Percentiles rank a stretch among this genome's conserved stretches.
Conservation (phyloP, 257 asterid species). For the Plectranthus barbatus region DNA sequence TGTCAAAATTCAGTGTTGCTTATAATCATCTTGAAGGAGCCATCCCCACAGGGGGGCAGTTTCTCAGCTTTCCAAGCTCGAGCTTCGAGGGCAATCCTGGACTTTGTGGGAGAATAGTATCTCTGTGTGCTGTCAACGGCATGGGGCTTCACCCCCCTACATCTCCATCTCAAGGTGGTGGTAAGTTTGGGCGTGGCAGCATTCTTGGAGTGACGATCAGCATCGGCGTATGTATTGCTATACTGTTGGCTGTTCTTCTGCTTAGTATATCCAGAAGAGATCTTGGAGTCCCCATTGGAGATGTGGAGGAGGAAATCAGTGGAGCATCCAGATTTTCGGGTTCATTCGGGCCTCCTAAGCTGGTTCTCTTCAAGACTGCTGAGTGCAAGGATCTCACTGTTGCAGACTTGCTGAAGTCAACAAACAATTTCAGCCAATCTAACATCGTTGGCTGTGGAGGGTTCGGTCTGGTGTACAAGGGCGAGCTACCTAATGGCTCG, state of each 20-base stretch:
- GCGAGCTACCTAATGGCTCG: slow-evolving; percentile 59
- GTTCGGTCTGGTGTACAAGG: slow-evolving; percentile 85
- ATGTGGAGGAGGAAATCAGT: slow-evolving; percentile 45
- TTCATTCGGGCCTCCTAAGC: slow-evolving; percentile 52
- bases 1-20: slow-evolving; percentile 82
- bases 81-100: slow-evolving; percentile 92
- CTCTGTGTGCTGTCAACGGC: slow-evolving; percentile 44
- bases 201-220: slow-evolving; percentile 63
- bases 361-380: slow-evolving; percentile 69
- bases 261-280: slow-evolving; percentile 53
- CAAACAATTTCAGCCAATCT: slow-evolving; percentile 78
- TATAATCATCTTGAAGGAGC: slow-evolving; percentile 66
- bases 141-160: slow-evolving; percentile 26
- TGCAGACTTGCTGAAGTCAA: slow-evolving; percentile 51
- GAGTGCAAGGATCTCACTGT: slow-evolving; percentile 70
- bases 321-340: background rate
- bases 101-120: slow-evolving; percentile 56
- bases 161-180: slow-evolving; percentile 11
- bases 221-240: slow-evolving; percentile 47
- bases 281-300: slow-evolving; percentile 41
- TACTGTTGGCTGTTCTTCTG: slow-evolving; percentile 50
- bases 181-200: slow-evolving; percentile 31
- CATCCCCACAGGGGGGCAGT: slow-evolving; percentile 83
- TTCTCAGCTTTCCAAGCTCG: slow-evolving; percentile 78
- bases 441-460: slow-evolving; percentile 98